These are phyloP conservation scores for Pseudogymnoascus sp. DNA, from an alignment of 2,329 filamentous ascomycete species.

Conservation along the genomic window DNA sequence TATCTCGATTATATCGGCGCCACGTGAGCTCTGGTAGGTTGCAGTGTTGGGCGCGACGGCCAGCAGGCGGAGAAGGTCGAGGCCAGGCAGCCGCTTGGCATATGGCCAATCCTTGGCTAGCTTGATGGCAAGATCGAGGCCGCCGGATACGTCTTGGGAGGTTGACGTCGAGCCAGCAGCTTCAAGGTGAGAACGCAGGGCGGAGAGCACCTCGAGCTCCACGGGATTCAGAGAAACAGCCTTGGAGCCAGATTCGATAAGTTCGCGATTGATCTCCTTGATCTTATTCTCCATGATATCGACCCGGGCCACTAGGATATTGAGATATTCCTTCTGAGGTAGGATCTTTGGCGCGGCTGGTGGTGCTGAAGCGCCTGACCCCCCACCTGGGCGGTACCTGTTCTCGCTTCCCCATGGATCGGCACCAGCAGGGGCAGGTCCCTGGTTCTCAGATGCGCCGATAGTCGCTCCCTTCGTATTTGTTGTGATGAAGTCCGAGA, in stretches of 20 bases:
- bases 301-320: slow-evolving; percentile 66
- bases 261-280: slow-evolving; percentile 62
- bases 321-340: slow-evolving; percentile 72
- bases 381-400: slow-evolving; percentile 68
- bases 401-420: slow-evolving; percentile 75
- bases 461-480: slow-evolving; percentile 83
- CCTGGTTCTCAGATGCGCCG: slow-evolving; percentile 47
- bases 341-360: slow-evolving; percentile 49
- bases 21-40: slow-evolving; percentile 43
- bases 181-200: slow-evolving; percentile 57
- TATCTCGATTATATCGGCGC: slow-evolving; percentile 50
- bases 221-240: slow-evolving; percentile 64
- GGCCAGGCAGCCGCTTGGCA: slow-evolving; percentile 68
- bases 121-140: slow-evolving; percentile 59
- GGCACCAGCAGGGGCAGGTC: slow-evolving; percentile 38
- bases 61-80: slow-evolving; percentile 82
- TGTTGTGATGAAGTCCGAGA: slow-evolving; percentile 82
- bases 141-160: slow-evolving; percentile 41
- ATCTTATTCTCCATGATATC: slow-evolving; percentile 70
- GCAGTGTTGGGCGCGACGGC: slow-evolving; percentile 62
- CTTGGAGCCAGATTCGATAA: slow-evolving; percentile 64
- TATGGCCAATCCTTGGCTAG: slow-evolving; percentile 74
- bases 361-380: slow-evolving; percentile 30
- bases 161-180: slow-evolving; percentile 30
- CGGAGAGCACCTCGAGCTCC: slow-evolving; percentile 56